phyloP scores from a whole-genome alignment of 208 protist genomes.

The Leishmania amazonensis region DNA sequence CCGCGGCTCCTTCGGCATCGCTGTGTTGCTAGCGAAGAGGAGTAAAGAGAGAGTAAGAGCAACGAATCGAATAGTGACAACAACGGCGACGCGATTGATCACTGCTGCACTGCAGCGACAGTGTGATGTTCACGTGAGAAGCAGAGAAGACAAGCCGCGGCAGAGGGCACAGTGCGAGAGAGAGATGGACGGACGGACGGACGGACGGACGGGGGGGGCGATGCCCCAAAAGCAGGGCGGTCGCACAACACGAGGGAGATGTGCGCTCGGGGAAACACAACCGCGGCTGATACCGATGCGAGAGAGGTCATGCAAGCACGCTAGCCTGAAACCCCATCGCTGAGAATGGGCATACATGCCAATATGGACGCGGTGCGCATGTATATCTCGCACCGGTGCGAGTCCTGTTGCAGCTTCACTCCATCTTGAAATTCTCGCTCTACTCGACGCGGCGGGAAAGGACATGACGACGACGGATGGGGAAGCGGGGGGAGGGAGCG shows the following conservation, averaged over 20 bases:
- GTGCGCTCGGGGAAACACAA: background rate
- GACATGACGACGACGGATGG: background rate
- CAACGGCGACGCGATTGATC: background rate
- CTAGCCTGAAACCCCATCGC: background rate
- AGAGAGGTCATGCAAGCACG: background rate
- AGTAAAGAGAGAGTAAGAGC: background rate
- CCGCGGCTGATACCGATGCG: background rate
- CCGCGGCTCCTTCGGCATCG: constrained; percentile 76
- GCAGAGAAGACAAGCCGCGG: background rate
- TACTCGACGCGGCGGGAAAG: background rate
- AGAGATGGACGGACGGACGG: background rate
- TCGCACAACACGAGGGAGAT: background rate
- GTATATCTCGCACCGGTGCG: background rate
- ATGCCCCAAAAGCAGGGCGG: background rate
- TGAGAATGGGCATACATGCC: background rate
- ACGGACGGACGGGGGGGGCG: background rate
- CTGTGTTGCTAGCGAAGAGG: background rate
- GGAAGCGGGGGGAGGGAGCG: background rate
- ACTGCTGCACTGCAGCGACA: background rate
- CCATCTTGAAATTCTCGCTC: background rate
- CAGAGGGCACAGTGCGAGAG: background rate
- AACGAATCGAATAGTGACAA: background rate
- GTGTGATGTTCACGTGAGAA: background rate
- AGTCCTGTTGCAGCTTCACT: background rate
- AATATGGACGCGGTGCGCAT: background rate